These are phyloP conservation scores for Aspergillus tamarii DNA, from an alignment of 2,329 filamentous ascomycete species.

Conservation along the genomic window DNA sequence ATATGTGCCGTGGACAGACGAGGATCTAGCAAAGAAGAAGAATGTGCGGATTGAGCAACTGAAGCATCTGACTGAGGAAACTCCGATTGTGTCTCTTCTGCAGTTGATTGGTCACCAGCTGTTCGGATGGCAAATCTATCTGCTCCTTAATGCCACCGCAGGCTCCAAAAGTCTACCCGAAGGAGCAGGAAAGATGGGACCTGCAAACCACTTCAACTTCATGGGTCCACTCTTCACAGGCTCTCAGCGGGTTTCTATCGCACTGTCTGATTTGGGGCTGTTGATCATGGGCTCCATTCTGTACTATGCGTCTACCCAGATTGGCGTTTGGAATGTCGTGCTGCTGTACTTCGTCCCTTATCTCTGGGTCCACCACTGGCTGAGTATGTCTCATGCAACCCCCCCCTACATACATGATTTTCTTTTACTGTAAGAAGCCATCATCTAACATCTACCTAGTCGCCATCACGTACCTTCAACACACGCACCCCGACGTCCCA, in stretches of 20 bases:
- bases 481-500: constrained; percentile 63
- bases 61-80: constrained; percentile 59
- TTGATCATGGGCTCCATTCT: constrained; percentile 55
- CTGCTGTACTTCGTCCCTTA: constrained; percentile 67
- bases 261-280: constrained; percentile 64
- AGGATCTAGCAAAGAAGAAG: constrained; percentile 39
- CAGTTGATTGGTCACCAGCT: constrained; percentile 65
- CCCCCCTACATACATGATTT: neutral
- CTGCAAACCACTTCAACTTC: constrained; percentile 62
- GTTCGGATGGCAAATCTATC: constrained; percentile 66
- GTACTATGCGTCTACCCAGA: constrained; percentile 55
- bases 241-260: constrained; percentile 59
- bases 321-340: constrained; percentile 61
- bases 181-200: constrained; percentile 22
- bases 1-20: constrained; percentile 59
- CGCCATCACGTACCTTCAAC: constrained; percentile 75
- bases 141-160: constrained; percentile 61
- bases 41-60: constrained; percentile 55
- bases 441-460: constrained; percentile 46
- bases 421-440: neutral
- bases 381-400: constrained; percentile 51
- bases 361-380: constrained; percentile 72
- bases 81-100: constrained; percentile 59
- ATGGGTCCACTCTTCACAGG: constrained; percentile 63
- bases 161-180: constrained; percentile 52